phyloP scores from a whole-genome alignment of 2,329 filamentous ascomycete genomes.

The Epichloe hybrida region DNA sequence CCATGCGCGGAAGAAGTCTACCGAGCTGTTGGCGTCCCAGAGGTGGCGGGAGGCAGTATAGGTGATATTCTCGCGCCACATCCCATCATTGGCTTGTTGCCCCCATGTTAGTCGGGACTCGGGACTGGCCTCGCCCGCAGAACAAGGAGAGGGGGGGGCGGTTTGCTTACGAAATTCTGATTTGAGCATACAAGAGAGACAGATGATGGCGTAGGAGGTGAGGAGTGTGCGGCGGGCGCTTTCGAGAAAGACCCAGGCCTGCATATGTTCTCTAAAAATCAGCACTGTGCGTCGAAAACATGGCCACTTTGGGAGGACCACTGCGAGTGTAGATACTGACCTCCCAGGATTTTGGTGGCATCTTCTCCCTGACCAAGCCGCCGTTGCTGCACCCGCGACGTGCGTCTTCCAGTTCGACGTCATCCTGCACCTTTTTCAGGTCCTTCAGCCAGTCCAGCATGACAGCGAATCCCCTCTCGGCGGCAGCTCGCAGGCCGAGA shows the following conservation, averaged over 20 bases:
- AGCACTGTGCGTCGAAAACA: not conserved
- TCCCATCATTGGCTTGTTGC: conserved; percentile 3
- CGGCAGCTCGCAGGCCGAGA: conserved; percentile 24
- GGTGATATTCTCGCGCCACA: conserved; percentile 6
- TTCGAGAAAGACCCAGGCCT: conserved; percentile 30
- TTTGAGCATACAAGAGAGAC: conserved; percentile 22
- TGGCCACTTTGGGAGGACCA: not conserved
- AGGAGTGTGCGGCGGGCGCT: conserved; percentile 26
- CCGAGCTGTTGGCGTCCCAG: conserved; percentile 27
- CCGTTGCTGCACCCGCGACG: conserved; percentile 6
- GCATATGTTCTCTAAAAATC: not conserved
- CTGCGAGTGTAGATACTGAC: conserved; percentile 11
- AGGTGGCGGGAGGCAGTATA: conserved; percentile 29
- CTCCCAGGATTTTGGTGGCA: conserved; percentile 29
- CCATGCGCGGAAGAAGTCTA: conserved; percentile 31
- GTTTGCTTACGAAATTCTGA: conserved; percentile 15
- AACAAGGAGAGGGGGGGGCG: not conserved
- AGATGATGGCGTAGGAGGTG: conserved; percentile 19
- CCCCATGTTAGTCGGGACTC: not conserved
- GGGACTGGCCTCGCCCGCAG: not conserved
- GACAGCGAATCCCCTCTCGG: conserved; percentile 24
- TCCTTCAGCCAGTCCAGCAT: conserved; percentile 24
- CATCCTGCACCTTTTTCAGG: conserved; percentile 18
- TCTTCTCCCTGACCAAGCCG: conserved; percentile 12
- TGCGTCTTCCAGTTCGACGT: conserved; percentile 18